Evolutionary conservation across 371 early-diverging fungal genomes (phyloP), one percentile per base, ranked within the genome.

Genomic region (Syncephalastrum contaminatum): DNA sequence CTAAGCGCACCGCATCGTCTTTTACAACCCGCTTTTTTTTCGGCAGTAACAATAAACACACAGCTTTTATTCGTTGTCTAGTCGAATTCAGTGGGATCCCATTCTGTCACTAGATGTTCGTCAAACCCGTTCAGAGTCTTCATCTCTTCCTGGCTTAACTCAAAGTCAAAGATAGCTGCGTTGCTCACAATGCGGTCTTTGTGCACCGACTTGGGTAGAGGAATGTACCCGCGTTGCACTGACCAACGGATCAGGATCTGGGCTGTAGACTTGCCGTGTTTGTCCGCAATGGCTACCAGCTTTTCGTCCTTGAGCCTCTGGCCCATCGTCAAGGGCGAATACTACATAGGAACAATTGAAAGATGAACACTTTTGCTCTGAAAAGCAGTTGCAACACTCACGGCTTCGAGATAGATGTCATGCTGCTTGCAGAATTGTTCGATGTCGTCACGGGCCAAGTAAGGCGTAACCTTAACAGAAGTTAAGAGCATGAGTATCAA

Each of bases 151-250:
- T 75, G 67, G n/a, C 77, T 66, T 2, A 87, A 55, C 19, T 70
- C 67, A 48, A 81, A 82, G 43, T 77, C 83, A 62, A 77, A 80
- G 12, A 83, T 75, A 21, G 81, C 63, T 0, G 67, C 61, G 54
- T 88, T 88, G 54, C 79, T 76, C 8, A 56, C 60, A 40, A 88
- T 73, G 14, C 85, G 63, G 13, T 69, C 66, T 54, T 69, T 61
- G 48, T 74, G 58, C 0, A 65, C 62, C 27, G 77, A 77, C 62
- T 88, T 88, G 45, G 86, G 88, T 8, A 88, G 57, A 20, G 79
- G 70, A 51, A 81, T 64, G 46, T 69, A 73, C 4, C 73, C 70
- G 48, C 69, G 69, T 63, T 83, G 77, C 47, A 8, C 53, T 50
- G 57, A 67, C 65, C 67, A 70, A 41, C 67, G 57, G 16, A 66